phyloP scores from a whole-genome alignment of 352 stramenopile genomes.

The Thraustochytrium striatum region DNA sequence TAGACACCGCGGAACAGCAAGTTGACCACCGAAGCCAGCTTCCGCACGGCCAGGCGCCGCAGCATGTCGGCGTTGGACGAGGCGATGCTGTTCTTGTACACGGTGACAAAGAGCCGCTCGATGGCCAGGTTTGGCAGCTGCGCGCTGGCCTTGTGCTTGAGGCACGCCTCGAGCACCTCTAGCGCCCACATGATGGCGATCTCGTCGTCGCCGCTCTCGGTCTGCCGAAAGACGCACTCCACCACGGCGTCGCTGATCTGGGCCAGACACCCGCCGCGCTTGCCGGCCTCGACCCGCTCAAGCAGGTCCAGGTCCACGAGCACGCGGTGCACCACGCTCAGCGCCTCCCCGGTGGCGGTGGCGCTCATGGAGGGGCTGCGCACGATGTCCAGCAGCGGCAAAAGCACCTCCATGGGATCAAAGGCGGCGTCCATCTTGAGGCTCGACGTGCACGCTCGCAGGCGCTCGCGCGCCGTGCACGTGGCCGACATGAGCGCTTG shows the following conservation, averaged over 20 bases:
- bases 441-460: conserved; percentile 14
- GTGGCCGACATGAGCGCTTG: not conserved
- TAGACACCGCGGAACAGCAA: conserved; percentile 6
- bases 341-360: conserved; percentile 16
- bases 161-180: conserved; percentile 32
- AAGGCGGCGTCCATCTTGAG: not conserved
- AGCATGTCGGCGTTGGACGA: conserved; percentile 39
- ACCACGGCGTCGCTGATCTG: conserved; percentile 18
- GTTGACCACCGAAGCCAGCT: conserved; percentile 2
- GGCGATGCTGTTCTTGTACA: conserved; percentile 41
- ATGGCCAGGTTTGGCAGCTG: not conserved
- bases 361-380: conserved; percentile 15
- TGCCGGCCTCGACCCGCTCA: not conserved
- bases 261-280: not conserved
- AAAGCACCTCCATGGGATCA: not conserved
- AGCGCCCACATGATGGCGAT: conserved; percentile 44
- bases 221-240: conserved; percentile 32
- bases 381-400: conserved; percentile 26
- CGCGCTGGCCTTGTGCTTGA: not conserved
- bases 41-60: conserved; percentile 17
- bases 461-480: conserved; percentile 4
- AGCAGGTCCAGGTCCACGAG: not conserved
- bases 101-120: conserved; percentile 24
- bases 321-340: not conserved
- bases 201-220: conserved; percentile 37